Conservation (phyloP, 2,329 filamentous ascomycete species). For the Microcyclospora pomicola region DNA sequence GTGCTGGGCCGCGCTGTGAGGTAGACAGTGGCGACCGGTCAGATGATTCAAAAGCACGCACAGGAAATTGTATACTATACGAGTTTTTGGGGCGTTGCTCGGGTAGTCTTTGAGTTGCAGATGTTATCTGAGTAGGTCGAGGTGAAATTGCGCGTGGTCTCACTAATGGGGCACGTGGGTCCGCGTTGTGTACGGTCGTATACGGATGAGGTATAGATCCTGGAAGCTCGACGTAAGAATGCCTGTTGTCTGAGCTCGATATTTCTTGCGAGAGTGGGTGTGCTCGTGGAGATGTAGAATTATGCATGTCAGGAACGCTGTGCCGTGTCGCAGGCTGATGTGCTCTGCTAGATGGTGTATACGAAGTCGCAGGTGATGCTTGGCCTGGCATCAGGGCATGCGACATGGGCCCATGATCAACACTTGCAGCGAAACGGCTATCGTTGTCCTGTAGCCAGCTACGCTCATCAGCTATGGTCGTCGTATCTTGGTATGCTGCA, state of each 20-base stretch:
- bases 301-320: conserved; percentile 20
- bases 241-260: conserved; percentile 18
- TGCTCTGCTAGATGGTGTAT: too few species aligned
- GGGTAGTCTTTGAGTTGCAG: conserved; percentile 8
- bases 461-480: too few species aligned
- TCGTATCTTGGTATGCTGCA: too few species aligned
- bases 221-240: conserved; percentile 8
- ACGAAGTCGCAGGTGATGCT: too few species aligned
- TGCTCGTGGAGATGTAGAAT: conserved; percentile 18
- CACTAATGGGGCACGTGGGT: conserved; percentile 11
- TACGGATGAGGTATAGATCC: background rate
- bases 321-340: conserved; percentile 8
- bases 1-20: conserved; percentile 14
- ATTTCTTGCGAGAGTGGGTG: conserved; percentile 25
- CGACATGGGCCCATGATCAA: too few species aligned
- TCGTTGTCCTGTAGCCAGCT: too few species aligned
- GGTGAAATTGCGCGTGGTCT: conserved; percentile 21
- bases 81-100: conserved; percentile 10
- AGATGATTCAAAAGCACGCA: conserved; percentile 20
- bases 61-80: conserved; percentile 20
- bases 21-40: conserved; percentile 28
- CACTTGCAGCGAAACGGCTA: too few species aligned
- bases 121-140: conserved; percentile 9
- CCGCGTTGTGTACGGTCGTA: conserved; percentile 1
- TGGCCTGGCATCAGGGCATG: too few species aligned